Evolutionary conservation across 164 flowering plant species (phyloP).

Genomic region (Macadamia tetraphylla): DNA sequence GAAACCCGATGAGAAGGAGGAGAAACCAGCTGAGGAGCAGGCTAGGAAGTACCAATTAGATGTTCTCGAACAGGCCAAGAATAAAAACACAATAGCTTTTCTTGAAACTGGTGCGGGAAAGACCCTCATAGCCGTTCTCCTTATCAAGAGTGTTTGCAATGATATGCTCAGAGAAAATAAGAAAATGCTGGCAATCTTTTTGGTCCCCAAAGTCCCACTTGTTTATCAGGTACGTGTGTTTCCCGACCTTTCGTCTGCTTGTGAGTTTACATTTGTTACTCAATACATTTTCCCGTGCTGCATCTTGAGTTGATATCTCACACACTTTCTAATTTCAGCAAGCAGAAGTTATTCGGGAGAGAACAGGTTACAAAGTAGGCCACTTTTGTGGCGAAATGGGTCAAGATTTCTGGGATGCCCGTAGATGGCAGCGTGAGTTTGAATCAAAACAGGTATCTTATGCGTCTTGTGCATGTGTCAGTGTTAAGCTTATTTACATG

Average conservation of each 20-base stretch:
- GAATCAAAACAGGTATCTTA: slow-evolving; percentile 77
- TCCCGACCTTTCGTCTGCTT: neutral
- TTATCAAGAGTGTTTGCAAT: slow-evolving; percentile 59
- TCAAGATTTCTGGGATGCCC: slow-evolving; percentile 98
- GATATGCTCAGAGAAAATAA: slow-evolving; percentile 54
- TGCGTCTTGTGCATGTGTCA: too few species aligned
- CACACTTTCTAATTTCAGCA: slow-evolving; percentile 48
- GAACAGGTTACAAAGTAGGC: slow-evolving; percentile 79
- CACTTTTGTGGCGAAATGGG: slow-evolving; percentile 99
- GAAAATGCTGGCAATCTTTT: slow-evolving; percentile 87
- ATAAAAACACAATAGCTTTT: slow-evolving; percentile 92
- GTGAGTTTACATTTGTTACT: neutral
- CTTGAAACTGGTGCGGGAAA: slow-evolving; percentile 99
- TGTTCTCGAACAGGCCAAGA: slow-evolving; percentile 94
- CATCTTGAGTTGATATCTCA: slow-evolving; percentile 7
- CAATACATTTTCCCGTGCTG: neutral
- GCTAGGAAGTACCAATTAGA: slow-evolving; percentile 91
- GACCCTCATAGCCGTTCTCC: slow-evolving; percentile 92
- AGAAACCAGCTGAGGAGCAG: slow-evolving; percentile 64
- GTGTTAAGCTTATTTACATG: too few species aligned
- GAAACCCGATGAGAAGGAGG: slow-evolving; percentile 45
- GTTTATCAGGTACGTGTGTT: slow-evolving; percentile 79
- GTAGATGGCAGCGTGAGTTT: slow-evolving; percentile 97
- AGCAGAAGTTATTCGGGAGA: slow-evolving; percentile 95
- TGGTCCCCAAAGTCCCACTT: slow-evolving; percentile 97